Evolutionary conservation across 1,284 basidiomycete genomes (phyloP).

Genomic region (Trametes sp.): DNA sequence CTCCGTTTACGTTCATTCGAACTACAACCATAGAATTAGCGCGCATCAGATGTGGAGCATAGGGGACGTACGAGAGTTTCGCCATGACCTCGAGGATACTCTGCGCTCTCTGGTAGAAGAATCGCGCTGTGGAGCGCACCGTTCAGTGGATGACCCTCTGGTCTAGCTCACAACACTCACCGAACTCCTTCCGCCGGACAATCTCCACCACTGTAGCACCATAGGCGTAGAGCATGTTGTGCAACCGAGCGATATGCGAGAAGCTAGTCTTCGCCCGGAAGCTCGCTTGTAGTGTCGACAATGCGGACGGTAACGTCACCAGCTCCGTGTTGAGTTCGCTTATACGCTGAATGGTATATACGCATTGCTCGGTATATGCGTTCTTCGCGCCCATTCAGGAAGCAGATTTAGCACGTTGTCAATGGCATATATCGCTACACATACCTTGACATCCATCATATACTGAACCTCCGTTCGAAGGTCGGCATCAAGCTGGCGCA

Average conservation of each 20-base stretch:
- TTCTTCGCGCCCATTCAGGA: constrained; percentile 57
- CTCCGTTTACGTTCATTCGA: constrained; percentile 79
- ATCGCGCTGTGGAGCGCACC: constrained; percentile 56
- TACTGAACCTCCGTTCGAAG: constrained; percentile 66
- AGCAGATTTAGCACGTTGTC: not conserved
- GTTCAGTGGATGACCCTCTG: constrained; percentile 8
- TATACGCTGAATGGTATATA: constrained; percentile 73
- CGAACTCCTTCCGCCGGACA: constrained; percentile 88
- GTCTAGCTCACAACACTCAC: constrained; percentile 48
- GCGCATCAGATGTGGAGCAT: not conserved
- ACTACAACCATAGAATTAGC: constrained; percentile 46
- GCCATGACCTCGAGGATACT: constrained; percentile 85
- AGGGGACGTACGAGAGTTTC: constrained; percentile 68
- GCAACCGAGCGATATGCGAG: constrained; percentile 87
- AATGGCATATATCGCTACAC: not conserved
- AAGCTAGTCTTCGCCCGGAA: constrained; percentile 85
- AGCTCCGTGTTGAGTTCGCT: constrained; percentile 80
- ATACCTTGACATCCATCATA: constrained; percentile 68
- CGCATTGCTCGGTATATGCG: constrained; percentile 74
- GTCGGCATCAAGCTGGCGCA: constrained; percentile 65
- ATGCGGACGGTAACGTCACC: constrained; percentile 67
- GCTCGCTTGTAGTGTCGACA: constrained; percentile 71
- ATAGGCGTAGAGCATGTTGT: constrained; percentile 93
- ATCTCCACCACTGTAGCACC: constrained; percentile 93
- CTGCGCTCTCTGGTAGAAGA: constrained; percentile 82